These are phyloP conservation scores for Ilex asprella DNA, from an alignment of 257 asterid genomes.

Conservation along the genomic window DNA sequence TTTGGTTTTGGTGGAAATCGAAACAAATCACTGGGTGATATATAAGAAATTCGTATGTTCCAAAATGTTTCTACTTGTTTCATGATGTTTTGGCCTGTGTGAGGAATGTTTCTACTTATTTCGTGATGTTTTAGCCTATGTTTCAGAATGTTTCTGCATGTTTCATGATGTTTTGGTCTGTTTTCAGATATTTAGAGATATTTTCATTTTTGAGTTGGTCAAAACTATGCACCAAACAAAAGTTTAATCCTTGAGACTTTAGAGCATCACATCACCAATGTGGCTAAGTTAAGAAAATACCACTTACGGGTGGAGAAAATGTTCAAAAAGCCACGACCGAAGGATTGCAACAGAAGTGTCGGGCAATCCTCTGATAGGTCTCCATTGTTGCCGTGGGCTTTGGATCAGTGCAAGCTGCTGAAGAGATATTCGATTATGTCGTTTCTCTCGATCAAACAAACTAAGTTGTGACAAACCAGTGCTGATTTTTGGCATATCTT, in stretches of 20 bases:
- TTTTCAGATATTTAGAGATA: too few relatives aligned
- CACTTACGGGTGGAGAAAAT: conserved; percentile 86
- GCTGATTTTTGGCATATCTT: conserved; percentile 54
- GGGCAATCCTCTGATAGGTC: conserved; percentile 83
- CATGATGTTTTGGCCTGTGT: too few relatives aligned
- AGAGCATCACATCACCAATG: too few relatives aligned
- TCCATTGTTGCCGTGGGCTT: conserved; percentile 53
- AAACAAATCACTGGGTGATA: not conserved
- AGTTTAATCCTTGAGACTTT: too few relatives aligned
- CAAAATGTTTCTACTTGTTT: too few relatives aligned
- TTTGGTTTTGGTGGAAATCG: not conserved
- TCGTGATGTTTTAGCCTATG: too few relatives aligned
- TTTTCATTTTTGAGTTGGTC: not conserved
- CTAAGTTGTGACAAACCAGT: conserved; percentile 52
- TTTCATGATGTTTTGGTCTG: too few relatives aligned
- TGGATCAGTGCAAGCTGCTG: conserved; percentile 55
- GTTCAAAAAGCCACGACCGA: conserved; percentile 95
- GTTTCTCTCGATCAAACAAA: conserved; percentile 44
- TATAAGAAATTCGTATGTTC: too few relatives aligned
- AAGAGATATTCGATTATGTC: conserved; percentile 35
- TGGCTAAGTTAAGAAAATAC: too few relatives aligned
- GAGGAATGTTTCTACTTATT: too few relatives aligned
- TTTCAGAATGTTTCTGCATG: too few relatives aligned
- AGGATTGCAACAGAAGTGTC: conserved; percentile 74
- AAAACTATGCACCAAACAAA: not conserved